phyloP scores from a whole-genome alignment of 108 stramenopile genomes.

The Poteriospumella lacustris region DNA sequence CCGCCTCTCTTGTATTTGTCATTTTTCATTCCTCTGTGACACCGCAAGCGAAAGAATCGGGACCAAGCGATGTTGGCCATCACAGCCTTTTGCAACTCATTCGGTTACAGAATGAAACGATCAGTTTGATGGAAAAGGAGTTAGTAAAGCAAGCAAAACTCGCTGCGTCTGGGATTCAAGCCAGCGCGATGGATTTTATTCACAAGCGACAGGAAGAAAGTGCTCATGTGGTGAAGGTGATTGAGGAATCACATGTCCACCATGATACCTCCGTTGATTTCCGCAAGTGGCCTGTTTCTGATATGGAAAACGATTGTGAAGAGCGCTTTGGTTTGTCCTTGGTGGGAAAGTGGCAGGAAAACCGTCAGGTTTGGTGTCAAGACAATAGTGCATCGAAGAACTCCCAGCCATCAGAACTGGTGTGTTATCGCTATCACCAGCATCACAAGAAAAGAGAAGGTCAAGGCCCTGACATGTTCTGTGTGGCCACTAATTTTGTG shows the following conservation, averaged over 20 bases:
- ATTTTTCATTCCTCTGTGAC: too few species aligned
- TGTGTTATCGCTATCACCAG: conserved; percentile 17
- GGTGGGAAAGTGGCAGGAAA: neutral
- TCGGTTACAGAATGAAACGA: neutral
- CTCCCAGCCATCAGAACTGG: neutral
- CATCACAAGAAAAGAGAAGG: neutral
- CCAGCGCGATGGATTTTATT: too few species aligned
- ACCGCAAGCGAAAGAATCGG: too few species aligned
- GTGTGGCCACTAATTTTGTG: conserved; percentile 16
- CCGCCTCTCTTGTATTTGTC: neutral
- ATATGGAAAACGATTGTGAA: conserved; percentile 2
- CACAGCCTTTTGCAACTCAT: neutral
- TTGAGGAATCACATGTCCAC: neutral
- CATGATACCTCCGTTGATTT: neutral
- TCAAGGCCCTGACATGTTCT: conserved; percentile 5
- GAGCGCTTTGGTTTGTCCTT: conserved; percentile 15
- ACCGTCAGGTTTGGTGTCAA: conserved; percentile 7
- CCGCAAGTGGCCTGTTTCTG: neutral
- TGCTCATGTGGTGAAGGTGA: neutral
- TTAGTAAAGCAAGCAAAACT: neutral
- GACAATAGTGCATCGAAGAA: neutral
- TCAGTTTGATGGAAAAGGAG: neutral
- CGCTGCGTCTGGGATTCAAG: too few species aligned
- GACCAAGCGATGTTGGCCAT: neutral
- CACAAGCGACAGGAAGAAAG: neutral